A percentile compares a stretch with the other conserved stretches of the same genome.
Evolutionary conservation across 371 early-diverging fungal species (phyloP).

Genomic region (Furculomyces boomerangus): DNA sequence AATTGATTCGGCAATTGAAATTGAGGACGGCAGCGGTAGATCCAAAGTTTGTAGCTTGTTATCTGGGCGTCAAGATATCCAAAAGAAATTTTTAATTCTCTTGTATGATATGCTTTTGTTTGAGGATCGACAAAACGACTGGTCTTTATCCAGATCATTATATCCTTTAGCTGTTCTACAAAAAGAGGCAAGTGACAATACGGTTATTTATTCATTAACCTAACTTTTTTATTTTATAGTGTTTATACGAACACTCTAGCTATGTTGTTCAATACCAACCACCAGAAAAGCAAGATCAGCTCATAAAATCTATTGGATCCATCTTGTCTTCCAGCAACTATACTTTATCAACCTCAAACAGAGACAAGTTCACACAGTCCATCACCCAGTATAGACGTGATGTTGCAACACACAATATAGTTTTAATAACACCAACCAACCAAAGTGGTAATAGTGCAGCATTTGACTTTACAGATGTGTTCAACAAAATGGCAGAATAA

Average conservation of each 20-base stretch:
- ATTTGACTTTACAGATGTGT: background rate
- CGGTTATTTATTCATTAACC: background rate
- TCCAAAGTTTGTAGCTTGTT: slow-evolving; percentile 4
- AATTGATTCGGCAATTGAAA: background rate
- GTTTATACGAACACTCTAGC: slow-evolving; percentile 40
- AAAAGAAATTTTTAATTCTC: slow-evolving; percentile 37
- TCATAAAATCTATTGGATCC: slow-evolving; percentile 34
- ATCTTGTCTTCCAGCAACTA: slow-evolving; percentile 50
- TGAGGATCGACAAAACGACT: slow-evolving; percentile 60
- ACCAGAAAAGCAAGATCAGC: slow-evolving; percentile 41
- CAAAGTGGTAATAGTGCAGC: slow-evolving; percentile 20
- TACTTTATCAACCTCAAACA: slow-evolving; percentile 39
- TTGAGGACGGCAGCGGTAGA: background rate
- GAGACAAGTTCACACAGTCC: slow-evolving; percentile 66
- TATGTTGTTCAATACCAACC: slow-evolving; percentile 51
- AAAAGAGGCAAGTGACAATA: slow-evolving; percentile 29
- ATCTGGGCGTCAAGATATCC: slow-evolving; percentile 15
- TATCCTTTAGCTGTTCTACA: slow-evolving; percentile 56
- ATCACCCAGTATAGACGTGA: slow-evolving; percentile 47
- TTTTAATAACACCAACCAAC: slow-evolving; percentile 28
- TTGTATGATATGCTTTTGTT: slow-evolving; percentile 56
- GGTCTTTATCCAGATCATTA: slow-evolving; percentile 67
- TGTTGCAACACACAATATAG: slow-evolving; percentile 29
- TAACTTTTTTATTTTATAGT: slow-evolving; percentile 16
- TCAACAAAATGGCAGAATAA: background rate